A percentile compares a stretch with the other conserved stretches of the same genome.
These are phyloP conservation scores for Fusarium oxysporum DNA, from an alignment of 2,329 filamentous ascomycete genomes.

Conservation along the genomic window DNA sequence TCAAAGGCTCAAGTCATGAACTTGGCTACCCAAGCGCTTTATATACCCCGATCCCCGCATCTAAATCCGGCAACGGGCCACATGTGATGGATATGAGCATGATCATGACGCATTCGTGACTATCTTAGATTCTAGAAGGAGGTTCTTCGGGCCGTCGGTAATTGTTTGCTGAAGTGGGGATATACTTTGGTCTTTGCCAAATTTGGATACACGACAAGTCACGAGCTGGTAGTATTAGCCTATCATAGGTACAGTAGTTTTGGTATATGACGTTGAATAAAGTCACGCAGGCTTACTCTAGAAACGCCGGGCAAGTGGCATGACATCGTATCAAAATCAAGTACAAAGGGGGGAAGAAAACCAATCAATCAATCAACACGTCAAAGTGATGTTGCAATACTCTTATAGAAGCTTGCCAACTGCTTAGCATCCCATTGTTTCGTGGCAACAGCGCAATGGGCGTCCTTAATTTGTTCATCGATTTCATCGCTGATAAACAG, in stretches of 20 bases:
- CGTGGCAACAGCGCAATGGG: not conserved
- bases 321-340: not conserved
- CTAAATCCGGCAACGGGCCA: not conserved
- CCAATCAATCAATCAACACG: not conserved
- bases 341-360: not conserved
- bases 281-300: not conserved
- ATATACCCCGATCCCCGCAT: conserved; percentile 22
- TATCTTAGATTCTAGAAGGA: too few relatives aligned
- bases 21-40: not conserved
- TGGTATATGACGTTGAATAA: not conserved
- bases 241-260: not conserved
- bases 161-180: not conserved
- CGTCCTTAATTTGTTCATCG: not conserved
- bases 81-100: not conserved
- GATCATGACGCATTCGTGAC: conserved; percentile 17
- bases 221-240: not conserved
- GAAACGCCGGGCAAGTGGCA: fast-evolving
- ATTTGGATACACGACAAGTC: not conserved
- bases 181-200: not conserved
- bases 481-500: not conserved
- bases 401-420: not conserved
- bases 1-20: not conserved
- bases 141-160: not conserved
- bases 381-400: not conserved
- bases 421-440: not conserved